phyloP scores from a whole-genome alignment of 495 filamentous ascomycete genomes.

The Ascodesmis nigricans region DNA sequence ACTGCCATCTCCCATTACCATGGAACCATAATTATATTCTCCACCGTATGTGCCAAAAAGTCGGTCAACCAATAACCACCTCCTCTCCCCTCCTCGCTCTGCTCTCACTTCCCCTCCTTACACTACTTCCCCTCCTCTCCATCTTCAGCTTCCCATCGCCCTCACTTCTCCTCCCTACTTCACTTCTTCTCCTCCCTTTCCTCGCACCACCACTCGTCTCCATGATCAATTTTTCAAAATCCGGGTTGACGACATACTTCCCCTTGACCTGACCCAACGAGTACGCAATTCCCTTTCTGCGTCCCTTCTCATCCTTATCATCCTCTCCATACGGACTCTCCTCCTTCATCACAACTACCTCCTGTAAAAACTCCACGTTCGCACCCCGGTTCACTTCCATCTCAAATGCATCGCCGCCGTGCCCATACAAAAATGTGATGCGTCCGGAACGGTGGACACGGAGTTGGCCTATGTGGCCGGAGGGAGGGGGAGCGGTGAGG shows the following conservation, averaged over 20 bases:
- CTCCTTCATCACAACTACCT: conserved; percentile 17
- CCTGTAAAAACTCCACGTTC: conserved; percentile 18
- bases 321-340: conserved; percentile 18
- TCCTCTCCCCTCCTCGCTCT: too few relatives aligned
- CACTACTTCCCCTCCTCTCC: too few relatives aligned
- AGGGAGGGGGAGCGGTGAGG: conserved; percentile 14
- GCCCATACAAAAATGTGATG: conserved; percentile 15
- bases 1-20: too few relatives aligned
- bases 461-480: conserved; percentile 16
- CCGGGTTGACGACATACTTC: conserved; percentile 18
- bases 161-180: not conserved
- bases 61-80: too few relatives aligned
- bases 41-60: too few relatives aligned
- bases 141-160: too few relatives aligned
- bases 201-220: conserved; percentile 4
- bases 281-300: conserved; percentile 16
- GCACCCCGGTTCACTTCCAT: conserved; percentile 19
- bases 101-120: too few relatives aligned
- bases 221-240: conserved; percentile 12
- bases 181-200: conserved; percentile 8
- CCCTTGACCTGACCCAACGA: conserved; percentile 18
- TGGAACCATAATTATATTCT: too few relatives aligned
- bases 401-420: conserved; percentile 10
- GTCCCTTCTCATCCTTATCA: conserved; percentile 18
- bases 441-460: conserved; percentile 19